phyloP scores from a whole-genome alignment of 345 rosid species.

The Psidium guajava region DNA sequence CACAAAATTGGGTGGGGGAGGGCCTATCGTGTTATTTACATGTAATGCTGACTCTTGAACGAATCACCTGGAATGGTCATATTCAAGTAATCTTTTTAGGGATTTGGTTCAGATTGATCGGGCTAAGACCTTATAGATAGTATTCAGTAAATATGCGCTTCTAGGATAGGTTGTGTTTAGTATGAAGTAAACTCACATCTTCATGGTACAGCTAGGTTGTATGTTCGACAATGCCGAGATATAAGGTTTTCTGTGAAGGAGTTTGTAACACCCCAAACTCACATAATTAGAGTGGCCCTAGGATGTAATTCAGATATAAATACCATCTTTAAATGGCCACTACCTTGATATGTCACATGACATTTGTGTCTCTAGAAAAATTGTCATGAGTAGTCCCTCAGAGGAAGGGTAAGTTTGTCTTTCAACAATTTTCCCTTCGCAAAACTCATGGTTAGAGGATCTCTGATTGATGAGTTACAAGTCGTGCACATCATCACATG shows the following conservation, averaged over 20 bases:
- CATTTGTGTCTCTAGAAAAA: not conserved
- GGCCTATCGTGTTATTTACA: not conserved
- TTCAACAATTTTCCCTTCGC: not conserved
- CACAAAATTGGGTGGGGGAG: not conserved
- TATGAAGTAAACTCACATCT: not conserved
- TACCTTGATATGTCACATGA: not conserved
- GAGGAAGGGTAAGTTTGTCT: not conserved
- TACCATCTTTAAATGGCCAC: not conserved
- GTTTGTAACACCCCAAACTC: not conserved
- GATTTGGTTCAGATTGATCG: not conserved
- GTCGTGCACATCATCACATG: not conserved
- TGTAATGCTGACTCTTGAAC: not conserved
- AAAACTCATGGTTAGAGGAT: not conserved
- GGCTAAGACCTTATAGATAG: not conserved
- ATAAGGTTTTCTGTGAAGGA: not conserved
- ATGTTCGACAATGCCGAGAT: not conserved
- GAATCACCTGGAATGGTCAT: not conserved
- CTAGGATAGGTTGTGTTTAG: not conserved
- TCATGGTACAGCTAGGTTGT: not conserved
- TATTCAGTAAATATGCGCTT: not conserved
- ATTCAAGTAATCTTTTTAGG: not conserved
- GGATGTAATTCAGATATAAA: not conserved
- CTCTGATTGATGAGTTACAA: not conserved
- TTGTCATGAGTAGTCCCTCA: not conserved
- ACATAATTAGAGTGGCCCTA: not conserved